A percentile compares a stretch with the other conserved stretches of the same genome.
Conservation (phyloP, 345 rosid species). For the Turnera subulata region DNA sequence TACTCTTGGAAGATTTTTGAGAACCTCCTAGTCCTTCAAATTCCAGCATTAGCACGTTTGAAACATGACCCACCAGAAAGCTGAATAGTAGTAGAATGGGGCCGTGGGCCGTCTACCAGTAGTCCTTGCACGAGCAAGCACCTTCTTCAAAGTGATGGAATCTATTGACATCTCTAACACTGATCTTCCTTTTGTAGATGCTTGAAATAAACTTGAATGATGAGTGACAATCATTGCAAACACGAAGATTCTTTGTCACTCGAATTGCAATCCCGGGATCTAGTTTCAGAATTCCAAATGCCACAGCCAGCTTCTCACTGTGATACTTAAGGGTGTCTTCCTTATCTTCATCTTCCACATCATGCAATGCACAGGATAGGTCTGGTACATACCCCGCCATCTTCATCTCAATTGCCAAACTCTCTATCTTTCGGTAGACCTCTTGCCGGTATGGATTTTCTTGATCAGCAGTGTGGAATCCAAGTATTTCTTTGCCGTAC, state of each 20-base stretch:
- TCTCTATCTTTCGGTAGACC: conserved; percentile 34
- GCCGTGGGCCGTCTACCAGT: conserved; percentile 43
- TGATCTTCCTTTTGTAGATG: conserved; percentile 29
- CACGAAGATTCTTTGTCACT: conserved; percentile 45
- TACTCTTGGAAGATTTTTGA: no score
- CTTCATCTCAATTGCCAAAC: conserved; percentile 35
- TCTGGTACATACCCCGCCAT: conserved; percentile 45
- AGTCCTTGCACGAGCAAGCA: conserved; percentile 39
- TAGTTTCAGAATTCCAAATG: conserved; percentile 42
- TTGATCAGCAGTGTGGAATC: conserved; percentile 48
- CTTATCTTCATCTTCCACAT: conserved; percentile 56
- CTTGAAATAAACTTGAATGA: conserved; percentile 40
- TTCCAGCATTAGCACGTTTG: no score
- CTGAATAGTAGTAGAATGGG: no score
- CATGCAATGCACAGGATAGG: conserved; percentile 48
- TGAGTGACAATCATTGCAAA: conserved; percentile 49
- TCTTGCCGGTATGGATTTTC: conserved; percentile 33
- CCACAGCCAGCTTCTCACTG: conserved; percentile 59
- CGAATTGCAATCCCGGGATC: conserved; percentile 25
- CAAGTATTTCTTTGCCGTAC: conserved; percentile 34
- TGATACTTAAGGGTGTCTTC: conserved; percentile 41
- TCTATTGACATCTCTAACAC: conserved; percentile 42
- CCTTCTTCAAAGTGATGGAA: conserved; percentile 48
- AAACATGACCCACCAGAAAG: no score
- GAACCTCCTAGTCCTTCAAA: no score